Percentiles rank a stretch among this genome's conserved stretches.
Conservation (phyloP, 2,329 filamentous ascomycete genomes). For the Paracoccidioides lutzii region DNA sequence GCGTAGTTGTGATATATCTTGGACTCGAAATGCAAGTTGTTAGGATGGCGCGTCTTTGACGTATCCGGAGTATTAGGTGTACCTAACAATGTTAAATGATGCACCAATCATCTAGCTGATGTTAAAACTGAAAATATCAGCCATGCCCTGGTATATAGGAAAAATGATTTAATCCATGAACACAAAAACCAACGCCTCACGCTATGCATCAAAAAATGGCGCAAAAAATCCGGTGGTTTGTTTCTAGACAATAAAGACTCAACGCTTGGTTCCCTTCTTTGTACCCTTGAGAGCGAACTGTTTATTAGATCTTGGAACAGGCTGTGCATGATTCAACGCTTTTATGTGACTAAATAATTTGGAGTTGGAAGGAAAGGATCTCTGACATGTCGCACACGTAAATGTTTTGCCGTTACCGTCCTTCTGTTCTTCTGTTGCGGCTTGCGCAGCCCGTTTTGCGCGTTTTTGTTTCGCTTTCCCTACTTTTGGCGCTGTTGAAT, state of each 20-base stretch:
- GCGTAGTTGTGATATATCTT: no score
- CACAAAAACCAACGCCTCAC: neutral
- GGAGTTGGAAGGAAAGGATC: slow-evolving; percentile 60
- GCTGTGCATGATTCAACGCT: slow-evolving; percentile 51
- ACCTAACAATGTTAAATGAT: no score
- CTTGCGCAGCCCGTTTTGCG: slow-evolving; percentile 36
- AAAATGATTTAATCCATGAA: neutral
- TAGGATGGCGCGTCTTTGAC: no score
- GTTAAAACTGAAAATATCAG: no score
- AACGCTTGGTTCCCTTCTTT: slow-evolving; percentile 4
- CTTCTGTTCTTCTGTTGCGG: slow-evolving; percentile 8
- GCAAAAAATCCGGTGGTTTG: neutral
- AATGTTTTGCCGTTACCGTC: slow-evolving; percentile 30
- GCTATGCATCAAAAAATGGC: neutral
- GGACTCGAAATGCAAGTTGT: no score
- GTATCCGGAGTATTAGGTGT: no score
- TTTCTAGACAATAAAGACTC: neutral
- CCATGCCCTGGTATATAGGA: no score
- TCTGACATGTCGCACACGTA: slow-evolving; percentile 66
- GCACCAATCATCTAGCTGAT: no score
- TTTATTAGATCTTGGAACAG: slow-evolving; percentile 15
- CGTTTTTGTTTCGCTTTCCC: slow-evolving; percentile 44
- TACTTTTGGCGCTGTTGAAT: slow-evolving; percentile 21
- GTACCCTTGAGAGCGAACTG: slow-evolving; percentile 2
- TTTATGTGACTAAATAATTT: slow-evolving; percentile 63